Evolutionary conservation across 257 asterid genomes (phyloP).

Genomic region (Nicotiana tomentosiformis): DNA sequence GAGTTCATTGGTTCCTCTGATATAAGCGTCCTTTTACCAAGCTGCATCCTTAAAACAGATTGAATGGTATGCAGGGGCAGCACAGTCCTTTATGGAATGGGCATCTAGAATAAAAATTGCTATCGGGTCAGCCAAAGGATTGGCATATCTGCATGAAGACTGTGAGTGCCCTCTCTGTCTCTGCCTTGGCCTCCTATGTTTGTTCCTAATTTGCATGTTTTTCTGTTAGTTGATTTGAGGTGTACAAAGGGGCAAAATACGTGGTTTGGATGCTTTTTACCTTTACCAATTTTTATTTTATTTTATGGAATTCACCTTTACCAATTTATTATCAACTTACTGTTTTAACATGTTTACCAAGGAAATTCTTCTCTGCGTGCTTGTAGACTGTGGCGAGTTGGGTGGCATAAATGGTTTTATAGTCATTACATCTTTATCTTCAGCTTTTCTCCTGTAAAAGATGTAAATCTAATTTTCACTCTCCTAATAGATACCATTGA

Average conservation of each 20-base stretch:
- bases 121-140: conserved; percentile 55
- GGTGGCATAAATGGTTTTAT: neutral
- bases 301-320: neutral
- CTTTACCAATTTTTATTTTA: neutral
- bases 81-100: conserved; percentile 35
- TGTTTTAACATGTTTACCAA: neutral
- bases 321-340: neutral
- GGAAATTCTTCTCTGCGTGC: neutral
- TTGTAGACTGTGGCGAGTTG: neutral
- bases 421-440: neutral
- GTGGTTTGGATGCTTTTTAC: neutral
- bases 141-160: conserved; percentile 69
- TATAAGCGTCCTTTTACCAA: neutral
- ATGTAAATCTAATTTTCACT: neutral
- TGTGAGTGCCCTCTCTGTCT: conserved; percentile 20
- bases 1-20: too few relatives aligned
- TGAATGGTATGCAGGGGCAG: conserved; percentile 26
- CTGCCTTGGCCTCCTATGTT: neutral
- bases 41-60: neutral
- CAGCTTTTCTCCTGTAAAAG: neutral
- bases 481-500: neutral
- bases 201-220: neutral
- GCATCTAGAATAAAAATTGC: conserved; percentile 46
- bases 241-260: neutral
- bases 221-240: neutral